Conservation (phyloP, 2,329 filamentous ascomycete genomes). For the Seiridium unicorne region DNA sequence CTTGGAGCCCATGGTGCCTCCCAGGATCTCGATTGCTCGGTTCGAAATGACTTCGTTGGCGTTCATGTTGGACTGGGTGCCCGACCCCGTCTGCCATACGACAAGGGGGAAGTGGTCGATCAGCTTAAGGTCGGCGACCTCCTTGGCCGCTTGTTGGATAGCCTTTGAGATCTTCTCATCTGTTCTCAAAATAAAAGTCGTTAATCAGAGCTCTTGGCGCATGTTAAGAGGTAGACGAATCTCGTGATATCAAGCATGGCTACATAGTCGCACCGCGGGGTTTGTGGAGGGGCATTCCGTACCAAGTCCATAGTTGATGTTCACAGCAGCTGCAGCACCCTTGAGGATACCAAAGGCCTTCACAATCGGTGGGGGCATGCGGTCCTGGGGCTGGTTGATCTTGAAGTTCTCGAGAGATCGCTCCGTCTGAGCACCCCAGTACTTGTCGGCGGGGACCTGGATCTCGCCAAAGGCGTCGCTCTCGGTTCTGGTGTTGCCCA, state of each 20-base stretch:
- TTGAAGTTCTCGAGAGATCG: slow-evolving; percentile 96
- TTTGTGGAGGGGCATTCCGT: slow-evolving; percentile 22
- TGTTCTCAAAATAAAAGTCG: slow-evolving; percentile 32
- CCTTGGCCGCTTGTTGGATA: slow-evolving; percentile 89
- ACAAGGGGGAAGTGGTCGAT: slow-evolving; percentile 97
- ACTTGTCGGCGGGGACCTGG: slow-evolving; percentile 86
- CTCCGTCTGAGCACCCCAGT: slow-evolving; percentile 98
- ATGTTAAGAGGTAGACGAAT: too few relatives aligned
- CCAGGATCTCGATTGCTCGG: slow-evolving; percentile 96
- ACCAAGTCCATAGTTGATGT: slow-evolving; percentile 92
- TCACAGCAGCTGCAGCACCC: slow-evolving; percentile 92
- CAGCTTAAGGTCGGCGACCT: slow-evolving; percentile 92
- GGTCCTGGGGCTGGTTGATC: slow-evolving; percentile 98
- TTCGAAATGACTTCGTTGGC: slow-evolving; percentile 99
- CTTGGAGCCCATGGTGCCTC: slow-evolving; percentile 91
- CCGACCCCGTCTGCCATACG: slow-evolving; percentile 98
- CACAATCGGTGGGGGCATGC: slow-evolving; percentile 92
- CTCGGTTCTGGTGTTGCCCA: slow-evolving; percentile 71
- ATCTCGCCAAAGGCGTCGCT: slow-evolving; percentile 98
- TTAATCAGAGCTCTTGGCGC: slow-evolving; percentile 3
- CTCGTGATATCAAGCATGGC: neutral
- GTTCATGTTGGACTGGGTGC: slow-evolving; percentile 99
- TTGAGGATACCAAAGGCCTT: slow-evolving; percentile 96
- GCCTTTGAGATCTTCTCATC: slow-evolving; percentile 88
- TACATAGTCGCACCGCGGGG: neutral